phyloP scores from a whole-genome alignment of 1,139 yeast genomes.

The Yamadazyma songkhlaensis region DNA sequence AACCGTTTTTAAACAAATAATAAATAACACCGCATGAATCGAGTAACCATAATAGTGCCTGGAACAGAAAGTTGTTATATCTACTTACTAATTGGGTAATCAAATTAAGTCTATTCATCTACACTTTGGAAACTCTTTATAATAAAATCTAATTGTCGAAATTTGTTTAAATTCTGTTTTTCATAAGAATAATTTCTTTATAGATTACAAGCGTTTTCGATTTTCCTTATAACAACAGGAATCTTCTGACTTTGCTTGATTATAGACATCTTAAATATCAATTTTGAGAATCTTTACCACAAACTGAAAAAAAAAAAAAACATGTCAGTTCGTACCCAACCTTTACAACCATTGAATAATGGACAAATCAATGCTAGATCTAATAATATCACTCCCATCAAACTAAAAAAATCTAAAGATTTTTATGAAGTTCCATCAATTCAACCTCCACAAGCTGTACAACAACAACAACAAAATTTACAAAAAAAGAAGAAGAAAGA shows the following conservation, averaged over 20 bases:
- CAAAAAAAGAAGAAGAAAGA: constrained; percentile 67
- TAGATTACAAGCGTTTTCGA: no score
- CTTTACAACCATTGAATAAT: constrained; percentile 47
- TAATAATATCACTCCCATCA: constrained; percentile 41
- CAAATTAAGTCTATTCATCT: neutral
- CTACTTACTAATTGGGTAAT: constrained; percentile 1
- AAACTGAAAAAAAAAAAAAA: neutral
- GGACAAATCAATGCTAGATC: constrained; percentile 42
- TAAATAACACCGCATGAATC: neutral
- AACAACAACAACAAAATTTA: constrained; percentile 17
- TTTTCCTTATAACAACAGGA: no score
- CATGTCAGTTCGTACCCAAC: constrained; percentile 42
- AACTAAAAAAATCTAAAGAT: constrained; percentile 21
- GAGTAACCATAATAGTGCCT: constrained; percentile 1
- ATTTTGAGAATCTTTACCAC: no score
- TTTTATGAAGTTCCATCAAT: constrained; percentile 8
- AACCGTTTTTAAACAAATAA: neutral
- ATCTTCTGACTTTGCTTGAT: no score
- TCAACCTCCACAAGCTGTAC: constrained; percentile 6
- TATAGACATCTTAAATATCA: no score
- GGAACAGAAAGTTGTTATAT: constrained; percentile 1
- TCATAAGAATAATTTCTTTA: no score
- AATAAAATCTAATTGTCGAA: constrained; percentile 1
- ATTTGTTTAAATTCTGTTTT: no score
- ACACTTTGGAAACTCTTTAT: neutral